Percentiles rank a stretch among this genome's conserved stretches.
Evolutionary conservation across 2,329 filamentous ascomycete species (phyloP).

Genomic region (Drechslerella coelobrocha): DNA sequence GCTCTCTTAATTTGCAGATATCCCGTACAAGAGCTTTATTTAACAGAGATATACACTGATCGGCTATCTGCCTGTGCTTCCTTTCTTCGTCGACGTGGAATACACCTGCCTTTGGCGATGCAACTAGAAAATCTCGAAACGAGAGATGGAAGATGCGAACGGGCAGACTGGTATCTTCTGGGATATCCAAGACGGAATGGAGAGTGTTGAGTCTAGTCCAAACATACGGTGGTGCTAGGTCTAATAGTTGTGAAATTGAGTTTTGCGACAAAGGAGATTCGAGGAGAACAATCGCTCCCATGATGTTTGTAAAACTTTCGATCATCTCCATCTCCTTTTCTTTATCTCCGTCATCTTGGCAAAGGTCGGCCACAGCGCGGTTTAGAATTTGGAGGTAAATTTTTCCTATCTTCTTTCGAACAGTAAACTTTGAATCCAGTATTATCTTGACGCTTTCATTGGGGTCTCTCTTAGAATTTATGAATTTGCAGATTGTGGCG

Average conservation of each 20-base stretch:
- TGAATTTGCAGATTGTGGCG: background rate
- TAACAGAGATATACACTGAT: background rate
- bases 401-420: too few relatives aligned
- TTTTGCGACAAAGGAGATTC: background rate
- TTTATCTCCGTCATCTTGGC: too few relatives aligned
- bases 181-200: background rate
- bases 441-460: background rate
- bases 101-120: background rate
- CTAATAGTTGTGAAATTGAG: background rate
- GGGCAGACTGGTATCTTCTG: background rate
- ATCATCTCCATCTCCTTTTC: background rate
- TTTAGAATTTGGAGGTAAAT: background rate
- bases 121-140: constrained; percentile 2
- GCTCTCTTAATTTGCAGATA: background rate
- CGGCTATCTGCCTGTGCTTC: background rate
- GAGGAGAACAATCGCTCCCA: background rate
- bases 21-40: background rate
- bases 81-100: background rate
- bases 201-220: background rate
- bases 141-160: constrained; percentile 1
- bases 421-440: background rate
- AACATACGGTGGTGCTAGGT: background rate
- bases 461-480: background rate
- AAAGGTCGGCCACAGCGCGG: background rate
- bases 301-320: background rate